Percentiles rank a stretch among this genome's conserved stretches.
phyloP scores from a whole-genome alignment of 306 rosid genomes.

The Cucumis cinereus region DNA sequence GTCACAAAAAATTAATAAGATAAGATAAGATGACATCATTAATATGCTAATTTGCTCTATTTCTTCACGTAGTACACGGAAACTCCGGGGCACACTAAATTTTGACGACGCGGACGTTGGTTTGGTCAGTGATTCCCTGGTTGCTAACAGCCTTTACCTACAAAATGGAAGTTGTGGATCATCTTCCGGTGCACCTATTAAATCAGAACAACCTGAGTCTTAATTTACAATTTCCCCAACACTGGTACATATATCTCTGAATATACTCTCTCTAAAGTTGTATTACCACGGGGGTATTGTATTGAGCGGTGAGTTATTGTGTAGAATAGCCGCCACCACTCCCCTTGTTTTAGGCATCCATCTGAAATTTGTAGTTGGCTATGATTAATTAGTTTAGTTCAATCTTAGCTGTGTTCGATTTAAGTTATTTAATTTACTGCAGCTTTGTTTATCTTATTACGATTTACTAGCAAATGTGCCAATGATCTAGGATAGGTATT shows the following conservation, averaged over 20 bases:
- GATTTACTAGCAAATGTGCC: neutral
- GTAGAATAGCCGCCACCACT: conserved; percentile 62
- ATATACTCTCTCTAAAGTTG: conserved; percentile 7
- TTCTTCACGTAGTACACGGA: conserved; percentile 43
- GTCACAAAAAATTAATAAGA: no score
- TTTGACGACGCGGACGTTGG: conserved; percentile 77
- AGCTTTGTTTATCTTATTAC: neutral
- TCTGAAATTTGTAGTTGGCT: conserved; percentile 3
- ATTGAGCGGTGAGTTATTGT: conserved; percentile 51
- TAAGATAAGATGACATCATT: no score
- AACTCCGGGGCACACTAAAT: conserved; percentile 68
- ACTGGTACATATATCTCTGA: conserved; percentile 14
- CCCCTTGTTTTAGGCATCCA: conserved; percentile 16
- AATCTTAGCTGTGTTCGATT: neutral
- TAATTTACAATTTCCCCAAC: conserved; percentile 15
- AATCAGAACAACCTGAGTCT: conserved; percentile 72
- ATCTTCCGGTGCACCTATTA: conserved; percentile 61
- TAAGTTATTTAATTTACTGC: neutral
- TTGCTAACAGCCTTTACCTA: conserved; percentile 83
- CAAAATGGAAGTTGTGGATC: conserved; percentile 78
- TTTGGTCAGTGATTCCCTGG: conserved; percentile 86
- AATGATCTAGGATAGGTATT: neutral
- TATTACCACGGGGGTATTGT: conserved; percentile 41
- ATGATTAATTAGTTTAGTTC: neutral
- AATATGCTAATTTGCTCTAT: neutral